Evolutionary conservation across 768 basidiomycete genomes (phyloP).

Genomic region (Candolleomyces aberdarensis): DNA sequence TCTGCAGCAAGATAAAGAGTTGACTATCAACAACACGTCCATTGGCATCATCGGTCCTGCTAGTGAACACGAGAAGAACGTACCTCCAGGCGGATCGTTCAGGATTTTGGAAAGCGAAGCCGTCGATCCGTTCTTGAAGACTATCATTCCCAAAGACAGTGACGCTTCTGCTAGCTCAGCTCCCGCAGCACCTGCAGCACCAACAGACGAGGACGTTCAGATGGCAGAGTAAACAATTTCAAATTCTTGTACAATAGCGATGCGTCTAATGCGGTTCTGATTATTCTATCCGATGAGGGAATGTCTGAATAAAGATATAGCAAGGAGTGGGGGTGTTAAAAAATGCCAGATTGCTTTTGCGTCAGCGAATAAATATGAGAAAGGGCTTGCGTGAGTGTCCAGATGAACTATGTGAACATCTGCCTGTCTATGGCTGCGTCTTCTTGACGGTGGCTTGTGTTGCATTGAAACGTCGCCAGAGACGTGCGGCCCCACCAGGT

Average conservation of each 20-base stretch:
- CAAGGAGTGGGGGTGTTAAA: neutral
- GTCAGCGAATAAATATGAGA: neutral
- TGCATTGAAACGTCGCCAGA: conserved; percentile 41
- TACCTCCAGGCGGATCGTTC: conserved; percentile 37
- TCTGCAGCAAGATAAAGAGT: conserved; percentile 96
- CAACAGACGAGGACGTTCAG: conserved; percentile 75
- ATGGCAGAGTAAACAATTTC: conserved; percentile 63
- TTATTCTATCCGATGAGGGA: neutral
- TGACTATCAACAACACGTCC: conserved; percentile 90
- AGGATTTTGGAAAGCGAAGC: conserved; percentile 36
- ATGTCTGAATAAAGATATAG: neutral
- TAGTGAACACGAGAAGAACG: conserved; percentile 52
- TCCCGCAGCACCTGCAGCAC: conserved; percentile 34
- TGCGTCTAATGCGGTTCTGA: neutral
- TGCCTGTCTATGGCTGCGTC: too few relatives aligned
- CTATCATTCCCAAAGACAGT: conserved; percentile 71
- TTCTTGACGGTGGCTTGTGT: conserved; percentile 8
- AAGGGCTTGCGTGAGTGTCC: neutral
- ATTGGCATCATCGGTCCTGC: conserved; percentile 87
- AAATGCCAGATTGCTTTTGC: neutral
- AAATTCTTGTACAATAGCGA: conserved; percentile 7
- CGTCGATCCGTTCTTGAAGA: conserved; percentile 70
- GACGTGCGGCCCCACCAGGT: conserved; percentile 62
- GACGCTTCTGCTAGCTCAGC: conserved; percentile 26
- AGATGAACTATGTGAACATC: neutral